Evolutionary conservation across 352 stramenopile species (phyloP).

Genomic region (Sclerospora graminicola): DNA sequence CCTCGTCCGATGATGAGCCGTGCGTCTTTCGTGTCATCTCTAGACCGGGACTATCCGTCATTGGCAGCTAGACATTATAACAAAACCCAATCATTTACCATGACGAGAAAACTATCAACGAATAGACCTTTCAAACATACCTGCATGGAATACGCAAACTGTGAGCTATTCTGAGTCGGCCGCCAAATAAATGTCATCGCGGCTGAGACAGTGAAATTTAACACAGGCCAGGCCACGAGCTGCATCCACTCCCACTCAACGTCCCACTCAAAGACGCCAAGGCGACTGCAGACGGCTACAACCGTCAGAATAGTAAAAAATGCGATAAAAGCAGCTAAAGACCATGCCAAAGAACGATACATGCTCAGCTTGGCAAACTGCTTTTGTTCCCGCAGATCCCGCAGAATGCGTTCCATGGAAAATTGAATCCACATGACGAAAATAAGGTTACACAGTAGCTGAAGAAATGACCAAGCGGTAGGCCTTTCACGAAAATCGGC

Average conservation of each 20-base stretch:
- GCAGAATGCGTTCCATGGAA: conserved; percentile 77
- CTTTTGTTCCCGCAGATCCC: conserved; percentile 72
- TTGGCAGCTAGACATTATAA: conserved; percentile 40
- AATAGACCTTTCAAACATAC: conserved; percentile 17
- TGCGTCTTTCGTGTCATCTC: conserved; percentile 51
- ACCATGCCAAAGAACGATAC: conserved; percentile 79
- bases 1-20: conserved; percentile 38
- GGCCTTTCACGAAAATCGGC: conserved; percentile 69
- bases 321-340: conserved; percentile 73
- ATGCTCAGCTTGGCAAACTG: conserved; percentile 87
- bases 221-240: conserved; percentile 84
- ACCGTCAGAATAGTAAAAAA: conserved; percentile 85
- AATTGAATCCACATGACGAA: conserved; percentile 90
- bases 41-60: conserved; percentile 51
- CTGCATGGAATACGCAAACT: conserved; percentile 82
- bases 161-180: conserved; percentile 74
- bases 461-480: conserved; percentile 77
- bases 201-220: conserved; percentile 86
- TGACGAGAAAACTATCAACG: conserved; percentile 6
- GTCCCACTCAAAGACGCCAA: conserved; percentile 84
- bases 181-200: conserved; percentile 88
- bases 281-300: conserved; percentile 64
- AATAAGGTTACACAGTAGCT: conserved; percentile 78
- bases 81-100: conserved; percentile 5
- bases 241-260: conserved; percentile 89